These are phyloP conservation scores for Clausena lansium DNA, from an alignment of 345 rosid species.

Conservation along the genomic window DNA sequence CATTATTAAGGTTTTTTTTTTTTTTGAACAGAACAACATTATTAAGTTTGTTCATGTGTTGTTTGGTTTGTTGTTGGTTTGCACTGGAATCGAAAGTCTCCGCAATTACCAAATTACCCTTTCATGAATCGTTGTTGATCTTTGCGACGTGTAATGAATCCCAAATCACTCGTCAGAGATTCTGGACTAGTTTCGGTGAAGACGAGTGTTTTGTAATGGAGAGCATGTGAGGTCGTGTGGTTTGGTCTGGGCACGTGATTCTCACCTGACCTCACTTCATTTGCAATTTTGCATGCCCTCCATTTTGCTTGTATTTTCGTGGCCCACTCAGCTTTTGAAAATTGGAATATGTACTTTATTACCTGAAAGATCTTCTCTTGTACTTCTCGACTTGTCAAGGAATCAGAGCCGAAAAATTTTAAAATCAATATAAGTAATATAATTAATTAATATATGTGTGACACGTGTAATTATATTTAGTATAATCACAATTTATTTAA, in stretches of 20 bases:
- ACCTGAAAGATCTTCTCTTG: background rate
- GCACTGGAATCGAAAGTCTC: too few species aligned
- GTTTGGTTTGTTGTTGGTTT: too few species aligned
- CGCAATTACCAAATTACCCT: background rate
- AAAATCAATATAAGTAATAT: accelerated
- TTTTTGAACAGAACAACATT: too few species aligned
- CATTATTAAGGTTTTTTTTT: too few species aligned
- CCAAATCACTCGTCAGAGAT: background rate
- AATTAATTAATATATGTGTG: too few species aligned
- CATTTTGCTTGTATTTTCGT: background rate
- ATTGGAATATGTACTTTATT: too few species aligned
- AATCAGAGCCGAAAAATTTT: too few species aligned
- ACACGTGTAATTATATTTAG: too few species aligned
- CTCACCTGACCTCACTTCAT: background rate
- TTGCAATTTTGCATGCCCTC: background rate
- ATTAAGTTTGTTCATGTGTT: too few species aligned
- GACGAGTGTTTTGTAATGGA: background rate
- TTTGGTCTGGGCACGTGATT: background rate
- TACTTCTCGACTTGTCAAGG: too few species aligned
- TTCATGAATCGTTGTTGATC: background rate
- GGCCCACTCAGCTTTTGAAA: background rate
- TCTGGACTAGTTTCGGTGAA: background rate
- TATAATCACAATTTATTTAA: too few species aligned
- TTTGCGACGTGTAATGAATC: background rate
- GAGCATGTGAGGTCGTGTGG: background rate